A percentile compares a stretch with the other conserved stretches of the same genome.
These are phyloP conservation scores for Akanthomyces dipterigenus DNA, from an alignment of 2,329 filamentous ascomycete genomes.

Conservation along the genomic window DNA sequence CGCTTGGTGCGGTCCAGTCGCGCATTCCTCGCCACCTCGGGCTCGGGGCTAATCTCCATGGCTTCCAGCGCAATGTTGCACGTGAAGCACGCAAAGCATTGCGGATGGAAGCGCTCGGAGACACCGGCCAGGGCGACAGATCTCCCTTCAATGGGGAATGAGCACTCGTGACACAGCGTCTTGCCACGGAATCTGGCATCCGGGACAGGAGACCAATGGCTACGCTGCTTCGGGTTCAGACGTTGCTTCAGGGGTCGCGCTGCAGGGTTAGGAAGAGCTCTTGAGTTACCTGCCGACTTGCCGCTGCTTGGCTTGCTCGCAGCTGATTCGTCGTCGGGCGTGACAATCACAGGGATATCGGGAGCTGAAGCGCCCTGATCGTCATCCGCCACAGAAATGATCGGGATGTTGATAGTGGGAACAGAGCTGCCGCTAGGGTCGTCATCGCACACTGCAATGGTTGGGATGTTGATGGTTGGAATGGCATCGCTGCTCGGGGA, in stretches of 20 bases:
- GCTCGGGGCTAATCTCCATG: conserved; percentile 93
- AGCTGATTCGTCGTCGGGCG: conserved; percentile 34
- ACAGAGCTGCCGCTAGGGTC: conserved; percentile 23
- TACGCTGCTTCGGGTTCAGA: conserved; percentile 34
- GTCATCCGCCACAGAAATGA: conserved; percentile 32
- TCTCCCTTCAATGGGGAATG: conserved; percentile 77
- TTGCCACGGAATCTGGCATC: conserved; percentile 45
- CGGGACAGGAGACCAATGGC: conserved; percentile 55
- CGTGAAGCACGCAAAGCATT: conserved; percentile 84
- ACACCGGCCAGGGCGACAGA: conserved; percentile 77
- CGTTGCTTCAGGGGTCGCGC: conserved; percentile 26
- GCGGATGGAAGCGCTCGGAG: conserved; percentile 75
- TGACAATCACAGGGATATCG: conserved; percentile 38
- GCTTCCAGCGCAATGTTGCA: conserved; percentile 87
- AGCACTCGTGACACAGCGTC: conserved; percentile 78
- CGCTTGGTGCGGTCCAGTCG: conserved; percentile 67
- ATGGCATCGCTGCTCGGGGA: conserved; percentile 15
- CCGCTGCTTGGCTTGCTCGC: conserved; percentile 31
- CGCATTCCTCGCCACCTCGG: conserved; percentile 60
- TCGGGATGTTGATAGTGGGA: conserved; percentile 41
- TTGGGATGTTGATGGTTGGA: conserved; percentile 41
- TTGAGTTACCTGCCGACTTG: conserved; percentile 23
- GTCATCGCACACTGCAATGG: conserved; percentile 36
- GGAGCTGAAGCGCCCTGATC: conserved; percentile 20
- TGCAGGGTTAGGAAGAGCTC: conserved; percentile 44